phyloP scores from a whole-genome alignment of 2,329 filamentous ascomycete genomes.

The Cryoendolithus antarcticus region DNA sequence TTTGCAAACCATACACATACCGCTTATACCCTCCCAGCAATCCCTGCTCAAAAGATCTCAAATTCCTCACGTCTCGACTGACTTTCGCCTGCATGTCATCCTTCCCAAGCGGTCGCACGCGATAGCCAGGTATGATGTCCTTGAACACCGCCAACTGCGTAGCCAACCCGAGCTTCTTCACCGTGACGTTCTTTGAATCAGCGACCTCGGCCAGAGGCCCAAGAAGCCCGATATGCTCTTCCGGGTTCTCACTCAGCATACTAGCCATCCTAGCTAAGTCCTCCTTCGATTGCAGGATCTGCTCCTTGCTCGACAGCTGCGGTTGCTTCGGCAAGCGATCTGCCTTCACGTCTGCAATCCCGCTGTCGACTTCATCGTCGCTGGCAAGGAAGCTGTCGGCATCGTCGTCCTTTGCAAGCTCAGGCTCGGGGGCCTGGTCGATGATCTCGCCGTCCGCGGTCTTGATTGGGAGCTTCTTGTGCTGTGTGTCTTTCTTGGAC shows the following conservation, averaged over 20 bases:
- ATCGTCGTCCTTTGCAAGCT: constrained; percentile 37
- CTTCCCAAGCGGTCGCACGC: constrained; percentile 72
- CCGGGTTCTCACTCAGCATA: constrained; percentile 78
- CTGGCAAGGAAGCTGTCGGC: constrained; percentile 53
- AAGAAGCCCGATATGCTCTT: constrained; percentile 73
- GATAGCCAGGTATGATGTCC: constrained; percentile 90
- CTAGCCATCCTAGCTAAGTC: constrained; percentile 75
- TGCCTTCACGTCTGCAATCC: constrained; percentile 38
- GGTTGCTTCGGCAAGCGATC: constrained; percentile 39
- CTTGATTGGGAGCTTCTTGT: constrained; percentile 71
- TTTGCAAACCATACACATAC: constrained; percentile 66
- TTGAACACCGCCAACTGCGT: constrained; percentile 87
- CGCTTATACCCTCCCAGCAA: constrained; percentile 73
- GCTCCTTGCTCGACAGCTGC: constrained; percentile 59
- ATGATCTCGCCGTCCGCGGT: constrained; percentile 60
- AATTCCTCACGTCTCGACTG: constrained; percentile 77
- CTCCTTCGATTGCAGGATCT: constrained; percentile 80
- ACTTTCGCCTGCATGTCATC: constrained; percentile 66
- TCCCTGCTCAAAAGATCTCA: constrained; percentile 77
- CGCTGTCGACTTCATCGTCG: constrained; percentile 34
- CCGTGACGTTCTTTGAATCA: constrained; percentile 53
- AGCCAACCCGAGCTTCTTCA: constrained; percentile 75
- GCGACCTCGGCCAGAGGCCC: constrained; percentile 65
- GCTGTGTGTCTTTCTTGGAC: constrained; percentile 58
- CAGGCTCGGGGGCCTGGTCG: constrained; percentile 31